These are phyloP conservation scores for Avena insularis DNA, from an alignment of 176 grass and related monocot species.

Conservation along the genomic window DNA sequence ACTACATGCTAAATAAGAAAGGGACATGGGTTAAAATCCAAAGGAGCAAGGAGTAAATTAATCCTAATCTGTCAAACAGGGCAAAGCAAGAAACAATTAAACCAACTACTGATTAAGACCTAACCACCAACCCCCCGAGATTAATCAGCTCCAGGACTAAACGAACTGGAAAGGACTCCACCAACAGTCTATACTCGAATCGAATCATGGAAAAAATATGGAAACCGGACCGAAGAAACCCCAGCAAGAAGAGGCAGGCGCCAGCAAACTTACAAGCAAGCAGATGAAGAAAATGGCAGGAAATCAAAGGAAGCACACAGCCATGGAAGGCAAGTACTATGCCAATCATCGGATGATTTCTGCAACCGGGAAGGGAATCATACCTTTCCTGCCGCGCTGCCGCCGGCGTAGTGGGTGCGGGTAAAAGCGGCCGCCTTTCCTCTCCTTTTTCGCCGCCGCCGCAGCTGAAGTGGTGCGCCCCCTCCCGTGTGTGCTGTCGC, in stretches of 20 bases:
- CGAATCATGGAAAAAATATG: neutral
- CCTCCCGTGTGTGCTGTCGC: constrained; percentile 5
- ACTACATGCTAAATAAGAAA: constrained; percentile 24
- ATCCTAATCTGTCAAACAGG: neutral
- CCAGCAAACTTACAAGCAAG: neutral
- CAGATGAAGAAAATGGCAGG: constrained; percentile 20
- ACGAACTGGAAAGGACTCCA: neutral
- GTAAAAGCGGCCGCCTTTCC: constrained; percentile 40
- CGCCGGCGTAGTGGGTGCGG: constrained; percentile 2
- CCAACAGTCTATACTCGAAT: constrained; percentile 6
- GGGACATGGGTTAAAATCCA: constrained; percentile 14
- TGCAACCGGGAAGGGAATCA: neutral
- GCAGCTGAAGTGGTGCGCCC: neutral
- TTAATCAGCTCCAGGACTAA: constrained; percentile 10
- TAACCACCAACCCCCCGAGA: constrained; percentile 1
- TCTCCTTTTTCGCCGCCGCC: constrained; percentile 36
- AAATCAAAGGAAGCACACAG: neutral
- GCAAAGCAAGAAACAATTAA: constrained; percentile 1
- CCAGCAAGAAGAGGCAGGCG: neutral
- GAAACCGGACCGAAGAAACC: neutral
- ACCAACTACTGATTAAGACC: constrained; percentile 6
- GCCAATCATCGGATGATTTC: neutral
- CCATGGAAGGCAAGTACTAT: neutral
- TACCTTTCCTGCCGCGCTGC: constrained; percentile 39
- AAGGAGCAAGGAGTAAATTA: neutral